These are phyloP conservation scores for Hygrophorus pudorinus DNA, from an alignment of 768 basidiomycete species.

Conservation along the genomic window DNA sequence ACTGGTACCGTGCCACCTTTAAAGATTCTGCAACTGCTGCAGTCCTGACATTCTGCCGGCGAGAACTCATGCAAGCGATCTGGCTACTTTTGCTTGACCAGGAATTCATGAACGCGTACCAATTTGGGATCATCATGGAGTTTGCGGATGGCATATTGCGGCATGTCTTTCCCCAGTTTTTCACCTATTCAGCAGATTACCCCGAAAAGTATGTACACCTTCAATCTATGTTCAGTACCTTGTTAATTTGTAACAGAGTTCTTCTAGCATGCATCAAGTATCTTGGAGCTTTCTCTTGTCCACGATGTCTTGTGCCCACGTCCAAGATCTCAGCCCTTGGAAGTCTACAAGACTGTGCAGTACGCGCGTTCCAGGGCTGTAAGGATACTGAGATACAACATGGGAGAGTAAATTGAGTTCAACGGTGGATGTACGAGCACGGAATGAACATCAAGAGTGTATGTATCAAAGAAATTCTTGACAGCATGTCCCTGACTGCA, in stretches of 20 bases:
- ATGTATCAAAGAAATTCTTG: conserved; percentile 1
- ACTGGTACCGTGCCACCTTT: conserved; percentile 3
- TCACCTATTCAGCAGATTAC: no score
- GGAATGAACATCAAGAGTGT: conserved; percentile 1
- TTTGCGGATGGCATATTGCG: conserved; percentile 15
- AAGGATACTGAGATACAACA: neutral
- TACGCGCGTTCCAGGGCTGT: neutral
- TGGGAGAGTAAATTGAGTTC: conserved; percentile 1
- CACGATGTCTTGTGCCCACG: conserved; percentile 9
- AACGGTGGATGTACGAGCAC: conserved; percentile 2
- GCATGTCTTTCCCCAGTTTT: conserved; percentile 17
- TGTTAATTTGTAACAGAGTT: conserved; percentile 7
- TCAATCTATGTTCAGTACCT: conserved; percentile 8
- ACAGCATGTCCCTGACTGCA: conserved; percentile 3
- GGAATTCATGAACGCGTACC: conserved; percentile 17
- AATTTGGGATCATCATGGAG: conserved; percentile 14
- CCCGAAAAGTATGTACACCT: conserved; percentile 23
- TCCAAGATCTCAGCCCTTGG: conserved; percentile 3
- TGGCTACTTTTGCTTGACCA: conserved; percentile 18
- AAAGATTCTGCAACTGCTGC: neutral
- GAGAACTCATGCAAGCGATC: conserved; percentile 18
- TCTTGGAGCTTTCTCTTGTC: conserved; percentile 16
- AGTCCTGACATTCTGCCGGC: conserved; percentile 13
- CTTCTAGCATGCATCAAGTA: conserved; percentile 14
- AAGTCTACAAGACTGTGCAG: neutral